Percentiles rank a stretch among this genome's conserved stretches.
Evolutionary conservation across 148 eudicot species (phyloP).

Genomic region (Beta vulgaris): DNA sequence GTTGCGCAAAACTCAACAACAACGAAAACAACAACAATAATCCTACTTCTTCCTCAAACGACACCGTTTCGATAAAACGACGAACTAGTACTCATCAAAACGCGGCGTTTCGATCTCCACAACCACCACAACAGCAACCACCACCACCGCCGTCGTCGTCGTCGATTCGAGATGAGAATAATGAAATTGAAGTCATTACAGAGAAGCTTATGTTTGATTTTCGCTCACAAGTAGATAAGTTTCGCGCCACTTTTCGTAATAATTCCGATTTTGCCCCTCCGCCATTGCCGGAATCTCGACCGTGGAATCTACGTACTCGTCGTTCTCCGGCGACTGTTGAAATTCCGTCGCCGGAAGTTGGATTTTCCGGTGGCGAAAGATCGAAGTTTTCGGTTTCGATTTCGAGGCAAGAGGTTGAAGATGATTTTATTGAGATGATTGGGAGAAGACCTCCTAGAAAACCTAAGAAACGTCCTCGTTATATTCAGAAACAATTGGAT

Average conservation of each 20-base stretch:
- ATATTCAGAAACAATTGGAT: constrained; percentile 41
- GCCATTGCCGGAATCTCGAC: constrained; percentile 31
- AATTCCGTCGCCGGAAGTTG: constrained; percentile 11
- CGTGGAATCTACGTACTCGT: constrained; percentile 74
- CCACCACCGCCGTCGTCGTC: not conserved
- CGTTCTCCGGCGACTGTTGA: constrained; percentile 27
- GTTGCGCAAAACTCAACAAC: constrained; percentile 35
- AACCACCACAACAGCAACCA: not conserved
- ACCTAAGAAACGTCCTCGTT: constrained; percentile 40
- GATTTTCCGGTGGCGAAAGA: constrained; percentile 22
- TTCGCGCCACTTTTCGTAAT: constrained; percentile 33
- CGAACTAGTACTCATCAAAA: constrained; percentile 14
- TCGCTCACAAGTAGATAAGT: constrained; percentile 58
- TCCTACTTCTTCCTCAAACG: constrained; percentile 29
- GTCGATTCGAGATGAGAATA: constrained; percentile 17
- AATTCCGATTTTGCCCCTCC: constrained; percentile 23
- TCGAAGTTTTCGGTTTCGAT: constrained; percentile 37
- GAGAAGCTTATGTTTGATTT: constrained; percentile 70
- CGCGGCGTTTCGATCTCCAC: not conserved
- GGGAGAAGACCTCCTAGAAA: constrained; percentile 43
- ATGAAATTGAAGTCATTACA: constrained; percentile 53
- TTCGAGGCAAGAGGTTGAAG: constrained; percentile 38
- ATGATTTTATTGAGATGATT: constrained; percentile 33
- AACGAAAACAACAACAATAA: not conserved
- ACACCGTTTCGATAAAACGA: constrained; percentile 24